Percentiles rank a stretch among this genome's conserved stretches.
phyloP scores from a whole-genome alignment of 148 eudicot genomes.

The Bassia scoparia region DNA sequence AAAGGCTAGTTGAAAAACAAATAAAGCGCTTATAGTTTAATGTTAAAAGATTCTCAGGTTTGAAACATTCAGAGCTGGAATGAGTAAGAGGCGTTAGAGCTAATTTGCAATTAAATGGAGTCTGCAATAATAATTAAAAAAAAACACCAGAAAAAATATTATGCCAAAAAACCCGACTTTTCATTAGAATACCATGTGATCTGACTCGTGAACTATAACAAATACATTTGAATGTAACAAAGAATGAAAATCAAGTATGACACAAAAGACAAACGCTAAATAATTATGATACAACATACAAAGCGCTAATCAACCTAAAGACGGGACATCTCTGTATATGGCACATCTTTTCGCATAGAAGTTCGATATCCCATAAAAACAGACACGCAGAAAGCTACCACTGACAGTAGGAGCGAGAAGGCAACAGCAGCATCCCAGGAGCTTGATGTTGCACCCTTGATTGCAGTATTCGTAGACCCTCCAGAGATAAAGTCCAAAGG shows the following conservation, averaged over 20 bases:
- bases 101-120: background rate
- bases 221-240: constrained; percentile 18
- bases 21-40: no score
- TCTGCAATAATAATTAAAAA: background rate
- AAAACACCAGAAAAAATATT: background rate
- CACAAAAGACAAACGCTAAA: constrained; percentile 7
- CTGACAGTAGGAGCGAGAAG: constrained; percentile 65
- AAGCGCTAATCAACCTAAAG: constrained; percentile 33
- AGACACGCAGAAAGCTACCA: constrained; percentile 58
- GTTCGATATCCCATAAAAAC: constrained; percentile 48
- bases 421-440: constrained; percentile 67
- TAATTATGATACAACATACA: constrained; percentile 7
- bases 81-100: background rate
- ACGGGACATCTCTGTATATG: constrained; percentile 44
- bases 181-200: background rate
- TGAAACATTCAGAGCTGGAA: background rate
- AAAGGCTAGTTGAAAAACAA: no score
- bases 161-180: background rate
- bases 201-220: constrained; percentile 9
- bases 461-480: constrained; percentile 23
- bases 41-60: background rate
- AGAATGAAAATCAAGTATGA: constrained; percentile 17
- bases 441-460: constrained; percentile 30
- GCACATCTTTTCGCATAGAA: constrained; percentile 25
- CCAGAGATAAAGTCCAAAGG: constrained; percentile 47